Percentiles rank a stretch among this genome's conserved stretches.
phyloP scores from a whole-genome alignment of 2,329 filamentous ascomycete species.

The Endocalyx cinctus region DNA sequence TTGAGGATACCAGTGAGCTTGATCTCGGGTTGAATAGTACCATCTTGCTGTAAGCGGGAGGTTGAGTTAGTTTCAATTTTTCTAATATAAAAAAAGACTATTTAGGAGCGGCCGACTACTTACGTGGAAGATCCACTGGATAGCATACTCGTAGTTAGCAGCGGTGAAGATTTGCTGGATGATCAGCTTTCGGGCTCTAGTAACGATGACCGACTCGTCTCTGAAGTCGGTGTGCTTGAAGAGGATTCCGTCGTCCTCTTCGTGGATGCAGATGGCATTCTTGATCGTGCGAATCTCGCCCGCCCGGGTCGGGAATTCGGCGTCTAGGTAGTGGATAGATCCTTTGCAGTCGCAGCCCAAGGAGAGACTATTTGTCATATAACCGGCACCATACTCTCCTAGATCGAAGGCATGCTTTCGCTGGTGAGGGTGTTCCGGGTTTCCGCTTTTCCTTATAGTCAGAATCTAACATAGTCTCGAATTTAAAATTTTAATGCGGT shows the following conservation, averaged over 20 bases:
- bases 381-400: constrained; percentile 76
- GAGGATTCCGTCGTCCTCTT: constrained; percentile 85
- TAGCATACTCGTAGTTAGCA: constrained; percentile 86
- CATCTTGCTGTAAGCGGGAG: constrained; percentile 58
- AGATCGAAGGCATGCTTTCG: constrained; percentile 79
- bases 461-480: constrained; percentile 8
- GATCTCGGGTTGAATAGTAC: constrained; percentile 86
- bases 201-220: constrained; percentile 82
- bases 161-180: constrained; percentile 92
- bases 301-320: constrained; percentile 72
- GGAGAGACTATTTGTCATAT: constrained; percentile 75
- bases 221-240: constrained; percentile 96
- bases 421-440: constrained; percentile 75
- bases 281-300: constrained; percentile 78
- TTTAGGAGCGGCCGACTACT: constrained; percentile 78
- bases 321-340: constrained; percentile 86
- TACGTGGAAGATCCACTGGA: constrained; percentile 27
- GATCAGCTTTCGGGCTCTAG: constrained; percentile 78
- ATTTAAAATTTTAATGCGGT: background rate
- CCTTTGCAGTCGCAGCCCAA: constrained; percentile 86
- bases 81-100: constrained; percentile 6
- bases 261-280: constrained; percentile 93
- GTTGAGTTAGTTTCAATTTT: constrained; percentile 6
- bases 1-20: constrained; percentile 90
- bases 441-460: constrained; percentile 54